Evolutionary conservation across 345 rosid species (phyloP), one percentile per base, ranked within the genome.

Genomic region (Boechera divaricarpa): DNA sequence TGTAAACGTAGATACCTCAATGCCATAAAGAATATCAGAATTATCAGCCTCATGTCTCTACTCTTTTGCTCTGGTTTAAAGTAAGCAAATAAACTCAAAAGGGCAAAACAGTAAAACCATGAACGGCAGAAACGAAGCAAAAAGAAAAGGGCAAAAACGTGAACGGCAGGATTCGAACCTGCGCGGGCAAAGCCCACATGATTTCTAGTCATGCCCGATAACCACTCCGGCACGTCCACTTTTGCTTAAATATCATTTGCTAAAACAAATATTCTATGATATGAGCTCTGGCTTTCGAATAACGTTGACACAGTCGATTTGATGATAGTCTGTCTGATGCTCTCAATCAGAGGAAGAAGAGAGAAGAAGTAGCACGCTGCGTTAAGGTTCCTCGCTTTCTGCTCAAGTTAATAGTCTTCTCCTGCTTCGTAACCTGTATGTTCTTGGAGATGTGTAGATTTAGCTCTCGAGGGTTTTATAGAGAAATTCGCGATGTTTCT

Each of bases 111-210:
- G 26, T 60, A 57, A 4, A 39, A 55, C 0, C 81, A 72, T 71
- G 68, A 65, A 72, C 77, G 81, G 88, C 91, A 86, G 88, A 36
- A 35, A 11, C 24, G 24, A 41, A 38, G 8, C 6, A 0, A 35
- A 36, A 57, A 13, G 15, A 58, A 33, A n/a, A 0, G 12, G 8
- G 0, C 5, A 44, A 4, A 41, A 56, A 0, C 81, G 77, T 71
- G 81, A 66, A 59, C 77, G 81, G 89, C 92, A 87, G 88, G 89
- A 87, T 87, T 90, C 92, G 89, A 88, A 86, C 92, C 90, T 85
- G 92, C 91, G 89, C 92, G 96, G 90, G 89, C 88, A 75, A 24
- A 90, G 93, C 92, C 92, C 95, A 91, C 91, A 85, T 87, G 92
- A 88, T 87, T 93, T 89, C 90, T 87, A 92, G 89, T 87, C 90